Evolutionary conservation across 768 basidiomycete species (phyloP).

Genomic region (Leccinum arenicola): DNA sequence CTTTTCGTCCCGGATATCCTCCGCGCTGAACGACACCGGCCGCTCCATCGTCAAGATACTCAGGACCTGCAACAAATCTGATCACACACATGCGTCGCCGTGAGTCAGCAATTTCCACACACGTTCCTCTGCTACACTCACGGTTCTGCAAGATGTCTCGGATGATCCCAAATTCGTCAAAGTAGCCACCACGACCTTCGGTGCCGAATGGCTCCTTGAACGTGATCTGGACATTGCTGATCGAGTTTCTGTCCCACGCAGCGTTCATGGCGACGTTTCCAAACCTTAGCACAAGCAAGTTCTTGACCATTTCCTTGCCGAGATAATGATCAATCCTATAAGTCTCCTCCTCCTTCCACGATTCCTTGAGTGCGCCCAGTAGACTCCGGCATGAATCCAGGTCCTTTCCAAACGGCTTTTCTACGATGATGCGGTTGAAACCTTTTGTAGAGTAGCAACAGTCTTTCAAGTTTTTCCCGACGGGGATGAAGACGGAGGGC

Average conservation of each 20-base stretch:
- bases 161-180: slow-evolving; percentile 99
- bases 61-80: slow-evolving; percentile 93
- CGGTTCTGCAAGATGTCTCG: slow-evolving; percentile 98
- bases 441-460: slow-evolving; percentile 74
- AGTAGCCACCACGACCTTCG: slow-evolving; percentile 99
- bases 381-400: slow-evolving; percentile 79
- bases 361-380: slow-evolving; percentile 71
- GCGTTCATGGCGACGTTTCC: slow-evolving; percentile 89
- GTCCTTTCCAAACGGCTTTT: slow-evolving; percentile 99
- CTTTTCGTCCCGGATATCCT: slow-evolving; percentile 99
- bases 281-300: slow-evolving; percentile 91
- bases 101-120: slow-evolving; percentile 6
- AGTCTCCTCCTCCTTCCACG: slow-evolving; percentile 96
- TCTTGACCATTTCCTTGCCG: slow-evolving; percentile 99
- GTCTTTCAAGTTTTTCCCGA: slow-evolving; percentile 78
- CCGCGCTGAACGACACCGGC: slow-evolving; percentile 94
- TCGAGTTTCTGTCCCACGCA: slow-evolving; percentile 93
- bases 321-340: slow-evolving; percentile 99
- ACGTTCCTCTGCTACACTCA: slow-evolving; percentile 43
- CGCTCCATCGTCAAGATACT: slow-evolving; percentile 97
- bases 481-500: slow-evolving; percentile 92
- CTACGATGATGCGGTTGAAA: slow-evolving; percentile 90
- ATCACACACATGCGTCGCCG: slow-evolving; percentile 17
- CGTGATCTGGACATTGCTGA: slow-evolving; percentile 97
- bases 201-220: slow-evolving; percentile 99